Evolutionary conservation across 2,329 filamentous ascomycete species (phyloP).

Genomic region (Aureobasidium sp.): DNA sequence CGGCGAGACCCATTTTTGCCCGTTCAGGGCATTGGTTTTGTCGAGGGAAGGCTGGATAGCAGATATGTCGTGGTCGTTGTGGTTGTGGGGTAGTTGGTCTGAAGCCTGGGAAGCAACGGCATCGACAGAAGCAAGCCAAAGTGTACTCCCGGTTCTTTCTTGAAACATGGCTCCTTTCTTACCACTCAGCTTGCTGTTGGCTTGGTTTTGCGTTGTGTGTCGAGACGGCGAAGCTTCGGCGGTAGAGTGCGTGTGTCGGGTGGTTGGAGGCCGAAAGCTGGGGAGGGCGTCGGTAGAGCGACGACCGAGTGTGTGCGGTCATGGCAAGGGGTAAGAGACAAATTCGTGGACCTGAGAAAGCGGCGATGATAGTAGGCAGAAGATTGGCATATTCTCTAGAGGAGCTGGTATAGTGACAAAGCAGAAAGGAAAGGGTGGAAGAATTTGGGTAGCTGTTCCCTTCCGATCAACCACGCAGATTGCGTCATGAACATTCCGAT

Average conservation of each 20-base stretch:
- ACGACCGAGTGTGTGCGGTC: not conserved
- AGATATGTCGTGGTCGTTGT: not conserved
- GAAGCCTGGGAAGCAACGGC: not conserved
- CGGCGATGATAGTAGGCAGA: too few species aligned
- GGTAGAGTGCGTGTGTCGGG: not conserved
- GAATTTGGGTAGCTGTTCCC: not conserved
- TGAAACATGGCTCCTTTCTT: not conserved
- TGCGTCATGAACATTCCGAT: slow-evolving; percentile 5
- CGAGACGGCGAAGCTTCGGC: not conserved
- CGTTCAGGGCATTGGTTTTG: not conserved
- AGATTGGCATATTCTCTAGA: too few species aligned
- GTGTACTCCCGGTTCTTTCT: too few species aligned
- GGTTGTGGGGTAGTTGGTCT: too few species aligned
- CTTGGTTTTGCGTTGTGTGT: not conserved
- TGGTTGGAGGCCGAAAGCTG: not conserved
- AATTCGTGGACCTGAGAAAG: too few species aligned
- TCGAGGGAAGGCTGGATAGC: too few species aligned
- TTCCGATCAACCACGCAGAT: not conserved
- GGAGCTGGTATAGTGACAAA: too few species aligned
- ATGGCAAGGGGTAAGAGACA: too few species aligned
- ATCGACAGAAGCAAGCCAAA: too few species aligned
- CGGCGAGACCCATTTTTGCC: slow-evolving; percentile 12
- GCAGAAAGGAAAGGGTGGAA: too few species aligned
- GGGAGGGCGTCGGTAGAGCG: not conserved
- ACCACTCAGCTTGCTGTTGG: not conserved